Base-by-base conservation (phyloP, 768 basidiomycete species). In the Russula sp. region DNA sequence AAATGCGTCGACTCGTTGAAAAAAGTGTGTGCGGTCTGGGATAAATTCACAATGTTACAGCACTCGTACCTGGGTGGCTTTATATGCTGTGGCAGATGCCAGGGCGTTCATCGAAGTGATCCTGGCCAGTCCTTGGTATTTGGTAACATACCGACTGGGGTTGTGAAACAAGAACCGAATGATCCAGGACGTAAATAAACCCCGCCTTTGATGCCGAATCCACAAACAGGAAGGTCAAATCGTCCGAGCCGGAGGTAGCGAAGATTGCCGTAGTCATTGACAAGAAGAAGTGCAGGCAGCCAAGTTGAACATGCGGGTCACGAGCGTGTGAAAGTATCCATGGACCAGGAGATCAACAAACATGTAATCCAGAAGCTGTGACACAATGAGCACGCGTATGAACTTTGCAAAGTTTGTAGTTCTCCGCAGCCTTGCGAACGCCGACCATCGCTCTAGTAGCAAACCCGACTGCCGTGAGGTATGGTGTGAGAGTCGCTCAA, bases 161-260 rank as follows among this genome's bases (percentile, higher is more conserved):
- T 18, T 5, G 34, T 40, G 36, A 34, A 56, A 64, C 44, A 28
- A 20, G 8, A 22, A n/a, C 5, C 11, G 36, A 48, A 32, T 54
- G 26, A 30, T 40, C 26, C 42, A 48, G n/a, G 9, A 18, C 52
- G 57, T 59, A 63, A 52, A 8, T 46, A 64, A 49, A 9, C 7
- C 44, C n/a, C 54, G 36, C 36, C 26, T 28, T 26, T 56, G 44
- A 56, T 8, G 3, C 59, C 48, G 30, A 44, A 44, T 26, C 54
- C n/a, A 50, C 14, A n/a, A 46, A 6, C 20, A n/a, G 20, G 13
- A 26, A 16, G 13, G 24, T 16, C 24, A 7, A 50, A 7, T 14
- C 18, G 20, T 46, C 30, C 20, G 22, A 44, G n/a, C 13, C 5
- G 22, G 36, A 16, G 60, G 10, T 28, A 3, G 36, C 26, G n/a